These are phyloP conservation scores for Psophocarpus tetragonolobus DNA, from an alignment of 306 rosid genomes.

Conservation along the genomic window DNA sequence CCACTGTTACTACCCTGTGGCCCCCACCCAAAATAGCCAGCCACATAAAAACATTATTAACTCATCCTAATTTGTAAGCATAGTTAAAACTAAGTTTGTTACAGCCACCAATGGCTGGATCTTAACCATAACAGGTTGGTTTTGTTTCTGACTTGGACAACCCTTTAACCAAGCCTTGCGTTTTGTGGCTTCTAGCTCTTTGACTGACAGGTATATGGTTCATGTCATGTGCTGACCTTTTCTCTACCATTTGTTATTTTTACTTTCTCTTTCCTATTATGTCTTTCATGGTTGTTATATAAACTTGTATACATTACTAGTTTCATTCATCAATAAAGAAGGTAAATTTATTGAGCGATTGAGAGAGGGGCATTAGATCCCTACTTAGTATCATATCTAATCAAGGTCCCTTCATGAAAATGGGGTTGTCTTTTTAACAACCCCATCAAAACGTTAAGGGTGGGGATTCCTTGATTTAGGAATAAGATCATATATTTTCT, in stretches of 20 bases:
- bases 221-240: neutral
- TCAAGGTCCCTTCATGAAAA: neutral
- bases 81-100: neutral
- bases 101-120: neutral
- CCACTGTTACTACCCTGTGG: neutral
- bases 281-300: neutral
- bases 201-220: neutral
- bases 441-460: neutral
- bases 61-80: neutral
- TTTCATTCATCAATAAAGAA: neutral
- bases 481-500: neutral
- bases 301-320: neutral
- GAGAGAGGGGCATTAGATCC: neutral
- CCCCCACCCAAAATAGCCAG: neutral
- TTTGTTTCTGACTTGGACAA: neutral
- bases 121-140: neutral
- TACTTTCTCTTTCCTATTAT: neutral
- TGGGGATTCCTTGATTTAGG: neutral
- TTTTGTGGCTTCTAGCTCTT: neutral
- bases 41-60: neutral
- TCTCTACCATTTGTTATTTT: neutral
- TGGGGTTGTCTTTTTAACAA: constrained; percentile 25
- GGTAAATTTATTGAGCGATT: no score
- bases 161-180: neutral
- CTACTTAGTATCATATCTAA: neutral